Evolutionary conservation across 768 basidiomycete species (phyloP), one percentile per base, ranked within the genome.

Genomic region (Gymnopilus dilepis): DNA sequence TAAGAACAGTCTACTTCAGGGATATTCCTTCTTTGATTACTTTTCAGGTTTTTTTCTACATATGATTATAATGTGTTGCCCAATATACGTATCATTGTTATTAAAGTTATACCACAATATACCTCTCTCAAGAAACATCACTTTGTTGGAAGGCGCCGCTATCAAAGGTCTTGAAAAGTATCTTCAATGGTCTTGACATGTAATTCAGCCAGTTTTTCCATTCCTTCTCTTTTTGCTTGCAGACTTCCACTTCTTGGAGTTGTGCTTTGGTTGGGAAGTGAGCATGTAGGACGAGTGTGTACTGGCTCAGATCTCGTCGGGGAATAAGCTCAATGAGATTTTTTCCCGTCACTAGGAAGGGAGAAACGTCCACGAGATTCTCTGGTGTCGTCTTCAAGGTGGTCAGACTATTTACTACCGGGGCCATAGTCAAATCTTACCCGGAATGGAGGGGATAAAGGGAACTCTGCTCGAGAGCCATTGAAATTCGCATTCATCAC

Each of bases 261-360:
- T 87, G 86, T 2, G 66, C 70, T 7, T 47, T 64, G 6, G 83
- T 86, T 4, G 86, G 86, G 37, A 68, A 75, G 68, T 88, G 86
- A 1, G 74, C 77, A 50, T 80, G 79, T 5, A 88, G 71, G 28
- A 83, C 73, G 51, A 86, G 75, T 24, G 77, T 70, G 59, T 82
- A 80, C 31, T 75, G 70, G 6, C 80, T 79, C 71, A 84, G 70
- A 65, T 82, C 81, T 19, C 69, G 70, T 30, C 65, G 69, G 55
- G 85, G 85, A 31, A 61, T 66, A 31, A 88, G 73, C 58, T 78
- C 72, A 8, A 87, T 67, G 0, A 56, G 71, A 63, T 86, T 86
- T 8, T 67, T 42, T 19, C 84, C 86, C 0, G 53, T 38, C 17
- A 60, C 66, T 22, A 84, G 61, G 56, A 82, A 79, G 17, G 75